These are phyloP conservation scores for Raddia guianensis DNA, from an alignment of 176 grass and related monocot species.

Conservation along the genomic window DNA sequence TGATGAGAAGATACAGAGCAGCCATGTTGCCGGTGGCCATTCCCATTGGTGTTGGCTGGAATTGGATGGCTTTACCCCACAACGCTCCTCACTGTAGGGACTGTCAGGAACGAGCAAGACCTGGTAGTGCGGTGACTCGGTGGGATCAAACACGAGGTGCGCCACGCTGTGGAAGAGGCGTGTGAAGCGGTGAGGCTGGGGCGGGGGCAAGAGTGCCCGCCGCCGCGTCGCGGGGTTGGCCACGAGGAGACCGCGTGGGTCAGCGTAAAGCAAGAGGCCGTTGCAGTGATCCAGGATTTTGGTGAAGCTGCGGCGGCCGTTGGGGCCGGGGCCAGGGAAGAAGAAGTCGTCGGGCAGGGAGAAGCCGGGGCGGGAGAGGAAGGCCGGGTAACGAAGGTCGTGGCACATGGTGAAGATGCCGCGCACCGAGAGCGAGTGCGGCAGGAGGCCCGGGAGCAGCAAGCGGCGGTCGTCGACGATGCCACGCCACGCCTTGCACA, in stretches of 20 bases:
- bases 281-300: background rate
- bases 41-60: background rate
- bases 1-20: too few species aligned
- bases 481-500: background rate
- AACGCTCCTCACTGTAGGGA: too few species aligned
- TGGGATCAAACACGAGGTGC: background rate
- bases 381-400: background rate
- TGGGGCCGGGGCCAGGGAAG: background rate
- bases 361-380: too few species aligned
- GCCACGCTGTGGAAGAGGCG: too few species aligned
- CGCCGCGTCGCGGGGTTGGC: background rate
- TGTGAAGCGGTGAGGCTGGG: too few species aligned
- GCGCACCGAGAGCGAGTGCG: background rate
- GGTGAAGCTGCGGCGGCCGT: too few species aligned
- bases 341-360: background rate
- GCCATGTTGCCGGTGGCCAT: background rate
- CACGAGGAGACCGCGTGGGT: background rate
- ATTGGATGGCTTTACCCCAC: too few species aligned
- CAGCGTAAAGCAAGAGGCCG: background rate
- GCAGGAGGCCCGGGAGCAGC: background rate
- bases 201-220: too few species aligned
- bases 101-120: background rate
- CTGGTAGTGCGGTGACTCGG: background rate
- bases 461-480: background rate
- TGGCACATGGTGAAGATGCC: background rate